Base-by-base conservation (phyloP, 1,284 basidiomycete species). In the Sanghuangporus weigelae region DNA sequence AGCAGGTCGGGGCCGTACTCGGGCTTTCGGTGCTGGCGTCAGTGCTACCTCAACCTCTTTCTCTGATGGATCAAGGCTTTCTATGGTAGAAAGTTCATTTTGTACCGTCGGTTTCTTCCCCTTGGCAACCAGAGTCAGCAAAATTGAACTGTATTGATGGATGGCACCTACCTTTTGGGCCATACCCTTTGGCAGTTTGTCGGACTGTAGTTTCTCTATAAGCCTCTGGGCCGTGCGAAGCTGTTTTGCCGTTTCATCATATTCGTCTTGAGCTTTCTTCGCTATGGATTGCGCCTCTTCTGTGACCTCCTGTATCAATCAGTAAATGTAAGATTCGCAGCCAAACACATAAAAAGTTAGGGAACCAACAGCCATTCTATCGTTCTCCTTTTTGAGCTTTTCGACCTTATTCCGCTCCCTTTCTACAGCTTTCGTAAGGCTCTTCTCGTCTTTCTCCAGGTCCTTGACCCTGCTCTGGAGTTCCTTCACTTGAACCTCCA, bases 401-500 rank as follows among this genome's bases (percentile, higher is more conserved):
- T 79, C 77, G 0, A 79, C 68, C 59, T 77, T 78, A 57, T 73
- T 71, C 63, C 74, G 77, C 63, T 78, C 76, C 63, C 80, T 80
- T 66, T 79, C 75, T 49, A 76, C 48, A 21, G 71, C 68, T 53
- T 71, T 74, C 31, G 71, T 62, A 55, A 69, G 60, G 65, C 71
- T 67, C 44, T 50, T 67, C 48, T 68, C 67, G 51, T 67, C 71
- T 55, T 76, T 72, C 62, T 79, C 78, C 39, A 73, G 71, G 53
- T 79, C 77, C 49, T 77, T 74, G 8, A 82, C 69, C n/a, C 75
- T 76, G 21, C 73, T 72, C 67, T 81, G 78, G 4, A 86, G 72
- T 48, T 83, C 79, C 59, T 77, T 75, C 12, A 84, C 75, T 62
- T 83, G 75, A 2, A 82, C 74, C 64, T 90, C 86, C 12, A 89